Evolutionary conservation across 176 grass and related monocot genomes (phyloP).

Genomic region (Neostapfia colusana): DNA sequence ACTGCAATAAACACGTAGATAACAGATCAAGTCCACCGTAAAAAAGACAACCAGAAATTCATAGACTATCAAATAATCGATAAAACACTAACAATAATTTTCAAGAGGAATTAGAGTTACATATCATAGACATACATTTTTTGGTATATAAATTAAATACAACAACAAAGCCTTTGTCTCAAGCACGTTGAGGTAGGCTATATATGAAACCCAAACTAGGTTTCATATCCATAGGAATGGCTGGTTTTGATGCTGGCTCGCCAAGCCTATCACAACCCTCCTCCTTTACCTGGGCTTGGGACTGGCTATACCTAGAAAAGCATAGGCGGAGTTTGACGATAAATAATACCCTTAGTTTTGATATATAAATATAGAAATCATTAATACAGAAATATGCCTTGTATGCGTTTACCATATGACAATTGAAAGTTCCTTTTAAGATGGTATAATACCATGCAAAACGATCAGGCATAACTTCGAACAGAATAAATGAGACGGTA

Average conservation of each 20-base stretch:
- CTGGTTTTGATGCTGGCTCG: too few relatives aligned
- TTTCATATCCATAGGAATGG: too few relatives aligned
- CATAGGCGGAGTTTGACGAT: too few relatives aligned
- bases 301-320: too few relatives aligned
- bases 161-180: too few relatives aligned
- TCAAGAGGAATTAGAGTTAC: not conserved
- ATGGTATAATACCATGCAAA: not conserved
- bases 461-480: too few relatives aligned
- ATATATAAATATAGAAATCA: conserved; percentile 1
- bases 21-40: conserved; percentile 6
- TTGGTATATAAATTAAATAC: not conserved
- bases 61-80: not conserved
- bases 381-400: not conserved
- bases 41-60: not conserved
- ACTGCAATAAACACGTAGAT: conserved; percentile 44
- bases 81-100: not conserved
- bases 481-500: too few relatives aligned
- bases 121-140: not conserved
- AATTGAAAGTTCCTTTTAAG: not conserved
- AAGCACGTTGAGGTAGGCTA: too few relatives aligned
- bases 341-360: too few relatives aligned
- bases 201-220: too few relatives aligned
- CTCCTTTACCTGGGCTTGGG: too few relatives aligned
- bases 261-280: too few relatives aligned
- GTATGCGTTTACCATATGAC: not conserved